Percentiles rank a stretch among this genome's conserved stretches.
Evolutionary conservation across 116 monocot genomes (phyloP).

Genomic region (Zostera marina): DNA sequence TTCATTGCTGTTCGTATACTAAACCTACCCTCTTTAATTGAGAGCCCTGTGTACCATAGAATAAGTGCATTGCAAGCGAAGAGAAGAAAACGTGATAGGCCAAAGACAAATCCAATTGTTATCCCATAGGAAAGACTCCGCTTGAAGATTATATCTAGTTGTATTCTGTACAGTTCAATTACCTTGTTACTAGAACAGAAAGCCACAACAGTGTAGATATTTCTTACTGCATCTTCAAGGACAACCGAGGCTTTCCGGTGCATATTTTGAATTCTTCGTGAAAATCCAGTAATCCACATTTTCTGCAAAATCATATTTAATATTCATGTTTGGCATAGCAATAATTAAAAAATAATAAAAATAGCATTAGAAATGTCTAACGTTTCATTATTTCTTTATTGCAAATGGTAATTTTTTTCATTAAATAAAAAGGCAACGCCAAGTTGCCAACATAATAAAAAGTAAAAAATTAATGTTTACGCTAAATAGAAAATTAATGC

Average conservation of each 20-base stretch:
- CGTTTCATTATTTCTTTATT: too few species aligned
- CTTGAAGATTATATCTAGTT: slow-evolving; percentile 55
- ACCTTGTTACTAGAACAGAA: slow-evolving; percentile 95
- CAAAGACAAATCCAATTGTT: slow-evolving; percentile 83
- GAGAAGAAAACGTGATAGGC: slow-evolving; percentile 85
- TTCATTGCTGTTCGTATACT: slow-evolving; percentile 48
- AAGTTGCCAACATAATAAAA: too few species aligned
- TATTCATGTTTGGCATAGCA: too few species aligned
- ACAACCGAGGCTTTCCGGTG: slow-evolving; percentile 89
- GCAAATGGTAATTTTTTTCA: too few species aligned
- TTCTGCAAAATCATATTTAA: slow-evolving; percentile 33
- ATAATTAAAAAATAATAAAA: too few species aligned
- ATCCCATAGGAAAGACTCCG: slow-evolving; percentile 67
- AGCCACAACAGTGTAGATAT: slow-evolving; percentile 94
- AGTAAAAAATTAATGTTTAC: too few species aligned
- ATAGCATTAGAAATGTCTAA: too few species aligned
- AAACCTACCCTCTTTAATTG: slow-evolving; percentile 33
- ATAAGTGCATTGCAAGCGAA: slow-evolving; percentile 94
- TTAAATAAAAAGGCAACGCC: too few species aligned
- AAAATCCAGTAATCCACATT: slow-evolving; percentile 97
- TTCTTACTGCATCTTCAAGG: slow-evolving; percentile 97
- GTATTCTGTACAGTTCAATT: slow-evolving; percentile 71
- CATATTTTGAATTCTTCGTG: slow-evolving; percentile 95
- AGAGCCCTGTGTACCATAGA: slow-evolving; percentile 65
- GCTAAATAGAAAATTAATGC: too few species aligned